Conservation (phyloP, 2,329 filamentous ascomycete species). For the Catunica adiposa region DNA sequence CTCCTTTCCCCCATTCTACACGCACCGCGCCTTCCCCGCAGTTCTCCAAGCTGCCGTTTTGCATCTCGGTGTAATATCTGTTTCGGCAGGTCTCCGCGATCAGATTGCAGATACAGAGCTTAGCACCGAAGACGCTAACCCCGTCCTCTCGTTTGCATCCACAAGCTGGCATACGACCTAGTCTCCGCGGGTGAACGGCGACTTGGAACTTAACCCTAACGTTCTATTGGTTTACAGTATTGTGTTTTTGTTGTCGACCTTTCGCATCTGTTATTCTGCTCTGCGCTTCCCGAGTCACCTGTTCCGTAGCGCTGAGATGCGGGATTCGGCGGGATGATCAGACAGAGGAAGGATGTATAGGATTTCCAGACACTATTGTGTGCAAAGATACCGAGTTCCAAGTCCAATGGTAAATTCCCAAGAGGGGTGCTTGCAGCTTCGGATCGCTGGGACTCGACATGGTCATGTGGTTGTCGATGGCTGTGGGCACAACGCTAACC, state of each 20-base stretch:
- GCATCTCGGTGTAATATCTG: constrained; percentile 4
- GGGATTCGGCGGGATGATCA: not conserved
- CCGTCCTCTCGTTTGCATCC: constrained; percentile 25
- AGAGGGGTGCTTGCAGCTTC: constrained; percentile 59
- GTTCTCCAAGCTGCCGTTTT: constrained; percentile 44
- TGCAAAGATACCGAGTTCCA: constrained; percentile 50
- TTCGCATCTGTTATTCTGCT: constrained; percentile 41
- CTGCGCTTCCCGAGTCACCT: constrained; percentile 20
- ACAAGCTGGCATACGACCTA: constrained; percentile 12
- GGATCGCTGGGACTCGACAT: constrained; percentile 47
- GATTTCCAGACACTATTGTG: constrained; percentile 41
- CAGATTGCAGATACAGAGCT: constrained; percentile 30
- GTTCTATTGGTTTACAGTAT: constrained; percentile 52
- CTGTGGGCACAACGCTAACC: not conserved
- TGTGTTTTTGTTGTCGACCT: constrained; percentile 49
- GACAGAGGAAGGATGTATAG: constrained; percentile 18
- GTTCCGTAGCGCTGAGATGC: constrained; percentile 1
- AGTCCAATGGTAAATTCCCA: constrained; percentile 58
- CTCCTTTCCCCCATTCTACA: not conserved
- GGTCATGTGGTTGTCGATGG: constrained; percentile 25
- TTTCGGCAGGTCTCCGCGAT: constrained; percentile 17
- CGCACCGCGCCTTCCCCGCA: constrained; percentile 62
- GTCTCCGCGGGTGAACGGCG: constrained; percentile 37
- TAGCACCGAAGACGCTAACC: constrained; percentile 23
- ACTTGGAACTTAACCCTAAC: constrained; percentile 95